Base-by-base conservation (phyloP, 2,329 filamentous ascomycete genomes). In the Ambrosiella cleistominuta region DNA sequence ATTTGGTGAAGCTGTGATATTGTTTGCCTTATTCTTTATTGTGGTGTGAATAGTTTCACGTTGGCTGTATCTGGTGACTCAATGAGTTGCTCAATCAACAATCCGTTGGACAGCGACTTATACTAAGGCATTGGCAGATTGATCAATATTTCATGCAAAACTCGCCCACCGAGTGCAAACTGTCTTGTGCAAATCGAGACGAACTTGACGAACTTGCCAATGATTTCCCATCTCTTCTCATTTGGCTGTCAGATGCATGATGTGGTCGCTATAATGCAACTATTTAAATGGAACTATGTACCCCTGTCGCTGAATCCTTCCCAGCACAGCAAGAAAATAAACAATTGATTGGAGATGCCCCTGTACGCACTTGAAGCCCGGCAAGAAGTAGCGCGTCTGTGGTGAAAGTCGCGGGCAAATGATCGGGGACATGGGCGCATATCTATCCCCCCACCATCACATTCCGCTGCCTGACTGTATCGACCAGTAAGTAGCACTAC, bases 261-360 rank as follows among this genome's bases (percentile, higher is more conserved):
- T 15, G 7, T 8, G 19, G 17, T 5, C 17, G 11, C 40, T 58
- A 50, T 8, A 54, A n/a, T 13, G n/a, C 50, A 54, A 47, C 35
- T 6, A 4, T 17, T 49, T 45, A 51, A 45, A 37, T 44, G 51
- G 42, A 15, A 47, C 9, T 19, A 15, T 47, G n/a, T 4, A 17
- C n/a, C 44, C 44, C 7, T 47, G 52, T 54, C 37, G 27, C 49
- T 11, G 36, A 17, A 40, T 44, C 52, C 13, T 52, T 17, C 51
- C 12, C 47, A 58, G 45, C n/a, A 54, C 27, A 27, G 55, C 50
- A 54, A 49, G 4, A 51, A 60, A 60, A 53, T 60, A 60, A 60
- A 60, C 58, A 60, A 53, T 49, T 36, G 53, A 42, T 5, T n/a
- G 39, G 11, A 42, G n/a, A 42, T 3, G 17, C 52, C 52, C 52